phyloP scores from a whole-genome alignment of 169 alveolate genomes.

The Ichthyophthirius multifiliis region DNA sequence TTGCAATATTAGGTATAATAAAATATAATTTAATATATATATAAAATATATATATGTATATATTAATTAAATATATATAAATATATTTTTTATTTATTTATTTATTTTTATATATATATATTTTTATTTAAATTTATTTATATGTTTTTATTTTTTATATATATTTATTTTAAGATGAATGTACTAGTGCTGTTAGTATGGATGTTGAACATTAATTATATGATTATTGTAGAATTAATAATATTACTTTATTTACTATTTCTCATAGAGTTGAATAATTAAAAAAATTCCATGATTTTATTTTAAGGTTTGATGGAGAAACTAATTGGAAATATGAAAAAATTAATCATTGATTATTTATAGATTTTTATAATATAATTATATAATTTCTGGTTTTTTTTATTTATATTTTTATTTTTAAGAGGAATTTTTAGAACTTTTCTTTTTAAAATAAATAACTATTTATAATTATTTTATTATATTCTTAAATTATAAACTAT shows the following conservation, averaged over 20 bases:
- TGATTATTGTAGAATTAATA: slow-evolving; percentile 49
- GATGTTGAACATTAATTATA: slow-evolving; percentile 82
- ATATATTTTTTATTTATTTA: too few relatives aligned
- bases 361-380: too few relatives aligned
- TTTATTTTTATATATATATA: too few relatives aligned
- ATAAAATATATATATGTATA: too few relatives aligned
- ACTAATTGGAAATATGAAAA: slow-evolving; percentile 15
- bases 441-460: too few relatives aligned
- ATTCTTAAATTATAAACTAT: too few relatives aligned
- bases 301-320: slow-evolving; percentile 75
- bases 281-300: slow-evolving; percentile 73
- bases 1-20: slow-evolving; percentile 71
- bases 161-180: slow-evolving; percentile 56
- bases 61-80: too few relatives aligned
- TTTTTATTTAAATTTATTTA: background rate
- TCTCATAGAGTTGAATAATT: slow-evolving; percentile 78
- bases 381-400: too few relatives aligned
- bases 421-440: too few relatives aligned
- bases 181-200: slow-evolving; percentile 85
- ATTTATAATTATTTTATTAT: too few relatives aligned
- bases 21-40: too few relatives aligned
- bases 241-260: slow-evolving; percentile 83
- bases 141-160: background rate
- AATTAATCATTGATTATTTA: background rate
- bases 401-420: too few relatives aligned